phyloP scores from a whole-genome alignment of 78 protist species.

The Dictyostelium purpureum region DNA sequence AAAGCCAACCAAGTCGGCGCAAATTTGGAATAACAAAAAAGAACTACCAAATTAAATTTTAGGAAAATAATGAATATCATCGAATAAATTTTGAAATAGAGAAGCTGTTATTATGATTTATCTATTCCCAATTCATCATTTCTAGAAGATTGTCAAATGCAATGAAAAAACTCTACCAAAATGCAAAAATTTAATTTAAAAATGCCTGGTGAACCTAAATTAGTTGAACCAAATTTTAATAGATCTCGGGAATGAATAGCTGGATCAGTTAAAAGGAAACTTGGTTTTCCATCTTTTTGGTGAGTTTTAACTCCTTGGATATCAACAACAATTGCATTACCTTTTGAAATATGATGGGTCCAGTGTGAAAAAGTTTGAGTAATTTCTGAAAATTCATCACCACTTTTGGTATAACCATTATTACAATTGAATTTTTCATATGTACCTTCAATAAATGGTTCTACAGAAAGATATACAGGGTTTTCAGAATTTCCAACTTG shows the following conservation, averaged over 20 bases:
- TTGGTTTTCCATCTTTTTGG: too few relatives aligned
- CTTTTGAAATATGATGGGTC: neutral
- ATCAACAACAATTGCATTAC: neutral
- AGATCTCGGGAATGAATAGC: neutral
- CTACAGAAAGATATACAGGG: neutral
- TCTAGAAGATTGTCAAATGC: too few relatives aligned
- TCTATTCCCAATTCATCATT: too few relatives aligned
- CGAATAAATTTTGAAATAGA: too few relatives aligned
- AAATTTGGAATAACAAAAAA: too few relatives aligned
- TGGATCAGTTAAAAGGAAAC: neutral
- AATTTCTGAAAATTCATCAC: neutral
- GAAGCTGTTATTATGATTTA: too few relatives aligned
- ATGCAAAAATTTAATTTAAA: too few relatives aligned
- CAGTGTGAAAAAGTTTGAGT: neutral
- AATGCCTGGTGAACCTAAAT: neutral
- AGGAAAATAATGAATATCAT: too few relatives aligned
- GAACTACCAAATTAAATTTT: too few relatives aligned
- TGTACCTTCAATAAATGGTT: neutral
- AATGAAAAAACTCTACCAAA: too few relatives aligned
- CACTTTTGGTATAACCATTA: neutral
- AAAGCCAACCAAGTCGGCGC: too few relatives aligned
- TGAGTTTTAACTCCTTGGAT: conserved; percentile 12
- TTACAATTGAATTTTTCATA: neutral
- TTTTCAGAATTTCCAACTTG: neutral
- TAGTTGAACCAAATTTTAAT: neutral